Conservation (phyloP, 805 yeast species). For the Kodamaea lidongshanica region DNA sequence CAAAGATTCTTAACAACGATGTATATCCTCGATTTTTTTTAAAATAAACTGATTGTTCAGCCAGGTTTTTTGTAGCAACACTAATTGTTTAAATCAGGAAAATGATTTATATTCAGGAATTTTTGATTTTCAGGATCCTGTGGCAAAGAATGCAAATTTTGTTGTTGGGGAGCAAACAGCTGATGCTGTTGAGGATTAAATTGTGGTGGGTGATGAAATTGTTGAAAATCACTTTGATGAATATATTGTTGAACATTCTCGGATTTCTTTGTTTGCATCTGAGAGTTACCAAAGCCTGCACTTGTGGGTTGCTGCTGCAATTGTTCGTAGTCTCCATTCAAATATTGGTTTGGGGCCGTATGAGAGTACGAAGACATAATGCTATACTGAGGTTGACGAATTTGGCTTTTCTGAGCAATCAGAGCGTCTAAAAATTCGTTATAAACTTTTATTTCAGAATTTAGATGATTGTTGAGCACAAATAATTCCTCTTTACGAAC, state of each 20-base stretch:
- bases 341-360: neutral
- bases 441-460: constrained; percentile 61
- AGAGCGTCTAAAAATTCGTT: constrained; percentile 56
- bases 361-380: constrained; percentile 1
- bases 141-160: neutral
- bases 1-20: neutral
- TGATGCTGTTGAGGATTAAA: constrained; percentile 5
- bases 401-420: constrained; percentile 11
- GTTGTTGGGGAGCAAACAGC: constrained; percentile 1
- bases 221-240: too few species aligned
- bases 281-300: constrained; percentile 35
- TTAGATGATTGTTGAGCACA: constrained; percentile 63
- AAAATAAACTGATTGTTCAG: too few species aligned
- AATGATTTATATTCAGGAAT: constrained; percentile 24
- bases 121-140: constrained; percentile 7
- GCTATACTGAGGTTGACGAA: constrained; percentile 3
- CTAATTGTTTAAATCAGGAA: constrained; percentile 24
- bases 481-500: constrained; percentile 72
- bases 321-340: constrained; percentile 1
- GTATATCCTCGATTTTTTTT: too few species aligned
- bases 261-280: too few species aligned
- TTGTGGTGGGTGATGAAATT: too few species aligned
- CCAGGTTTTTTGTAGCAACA: too few species aligned
- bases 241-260: too few species aligned
- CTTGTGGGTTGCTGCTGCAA: constrained; percentile 31